Base-by-base conservation (phyloP, 2,329 filamentous ascomycete species). In the Arachnopeziza araneosa region DNA sequence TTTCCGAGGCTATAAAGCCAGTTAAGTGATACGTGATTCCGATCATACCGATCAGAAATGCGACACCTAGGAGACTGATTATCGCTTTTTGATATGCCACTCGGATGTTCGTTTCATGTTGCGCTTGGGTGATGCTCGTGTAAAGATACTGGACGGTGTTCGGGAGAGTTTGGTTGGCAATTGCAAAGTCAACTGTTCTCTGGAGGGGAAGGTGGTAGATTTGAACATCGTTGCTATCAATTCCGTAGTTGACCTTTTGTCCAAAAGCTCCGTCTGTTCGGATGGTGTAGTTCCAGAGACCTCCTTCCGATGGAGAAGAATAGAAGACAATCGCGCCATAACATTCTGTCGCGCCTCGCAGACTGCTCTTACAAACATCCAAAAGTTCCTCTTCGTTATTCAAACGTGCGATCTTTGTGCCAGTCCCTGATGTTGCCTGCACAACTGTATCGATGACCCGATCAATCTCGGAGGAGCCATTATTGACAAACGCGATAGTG, bases 11-110 rank as follows among this genome's bases (percentile, higher is more conserved):
- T 72, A 96, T 87, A 68, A 93, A 86, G 9, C 93, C 93, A 0
- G 91, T 90, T 59, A 96, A 79, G 69, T 97, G 92, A 72, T 96
- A 97, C 48, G 87, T 88, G 24, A 96, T 83, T 58, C 90, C 91
- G 52, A 95, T 86, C 58, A 95, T 82, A 22, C 86, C 88, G 55
- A 92, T 84, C 68, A 96, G 86, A 70, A 96, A 91, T 0, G 87
- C 86, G 22, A 96, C 86, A 19, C 81, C 91, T 64, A 96, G 79
- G 64, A 91, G 90, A 66, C 88, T 85, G 68, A 90, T 87, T 60
- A 96, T 83, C 1, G 85, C 80, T 1, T 80, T 78, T 80, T 93
- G 91, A 72, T 92, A 96, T 4, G 81, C 73, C 10, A 80, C 77
- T 9, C 89, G 83, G 60, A 96, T 88, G 6, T 81, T 72, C 23